Evolutionary conservation across 2,329 filamentous ascomycete species (phyloP).

Genomic region (Phialemonium atrogriseum): DNA sequence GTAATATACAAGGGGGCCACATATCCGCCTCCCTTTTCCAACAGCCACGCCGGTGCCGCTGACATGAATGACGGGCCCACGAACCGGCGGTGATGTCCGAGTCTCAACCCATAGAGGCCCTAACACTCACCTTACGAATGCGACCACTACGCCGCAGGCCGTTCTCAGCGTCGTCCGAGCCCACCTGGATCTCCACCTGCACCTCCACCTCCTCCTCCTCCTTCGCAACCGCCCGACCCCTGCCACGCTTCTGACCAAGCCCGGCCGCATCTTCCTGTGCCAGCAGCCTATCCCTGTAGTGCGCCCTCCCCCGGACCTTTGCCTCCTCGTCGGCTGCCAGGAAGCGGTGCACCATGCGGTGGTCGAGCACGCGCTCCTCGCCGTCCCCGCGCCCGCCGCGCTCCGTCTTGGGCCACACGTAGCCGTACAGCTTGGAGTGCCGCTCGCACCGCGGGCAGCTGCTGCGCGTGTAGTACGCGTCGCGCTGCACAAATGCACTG

Average conservation of each 20-base stretch:
- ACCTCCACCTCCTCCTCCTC: slow-evolving; percentile 1
- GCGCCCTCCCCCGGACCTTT: slow-evolving; percentile 34
- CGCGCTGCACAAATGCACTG: slow-evolving; percentile 74
- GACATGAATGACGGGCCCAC: no score
- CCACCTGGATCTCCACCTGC: slow-evolving; percentile 1
- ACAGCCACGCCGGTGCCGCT: no score
- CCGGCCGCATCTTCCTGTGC: no score
- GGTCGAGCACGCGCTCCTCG: slow-evolving; percentile 67
- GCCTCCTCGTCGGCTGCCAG: slow-evolving; percentile 62
- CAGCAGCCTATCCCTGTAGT: slow-evolving; percentile 9
- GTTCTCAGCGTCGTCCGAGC: not conserved
- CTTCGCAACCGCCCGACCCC: not conserved
- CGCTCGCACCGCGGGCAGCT: slow-evolving; percentile 90
- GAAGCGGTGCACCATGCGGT: slow-evolving; percentile 81
- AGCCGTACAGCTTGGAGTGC: slow-evolving; percentile 93
- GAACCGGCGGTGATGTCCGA: no score
- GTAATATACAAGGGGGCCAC: no score
- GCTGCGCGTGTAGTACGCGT: slow-evolving; percentile 78
- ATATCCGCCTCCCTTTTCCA: no score
- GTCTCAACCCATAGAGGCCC: slow-evolving; percentile 6
- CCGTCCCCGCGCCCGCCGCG: slow-evolving; percentile 66
- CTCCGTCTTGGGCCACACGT: slow-evolving; percentile 92
- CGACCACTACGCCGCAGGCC: slow-evolving; percentile 14
- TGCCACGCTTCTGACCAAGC: not conserved
- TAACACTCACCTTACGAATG: slow-evolving; percentile 12